A percentile compares a stretch with the other conserved stretches of the same genome.
Evolutionary conservation across 495 filamentous ascomycete genomes (phyloP).

Genomic region (Chaetomium tenue): DNA sequence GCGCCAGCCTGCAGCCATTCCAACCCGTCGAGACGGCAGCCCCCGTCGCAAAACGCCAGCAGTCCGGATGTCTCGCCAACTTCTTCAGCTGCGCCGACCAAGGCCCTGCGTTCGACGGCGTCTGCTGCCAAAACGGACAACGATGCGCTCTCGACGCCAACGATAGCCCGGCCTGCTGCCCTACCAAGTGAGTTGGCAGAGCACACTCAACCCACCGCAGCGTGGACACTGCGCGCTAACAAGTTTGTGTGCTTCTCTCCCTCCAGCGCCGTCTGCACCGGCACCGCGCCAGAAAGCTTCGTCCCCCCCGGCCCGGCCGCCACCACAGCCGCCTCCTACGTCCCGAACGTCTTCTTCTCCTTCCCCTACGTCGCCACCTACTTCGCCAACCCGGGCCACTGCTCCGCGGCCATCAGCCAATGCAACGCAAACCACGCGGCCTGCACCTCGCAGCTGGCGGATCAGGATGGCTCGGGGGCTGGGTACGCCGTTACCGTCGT

Average conservation of each 20-base stretch:
- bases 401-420: slow-evolving; percentile 62
- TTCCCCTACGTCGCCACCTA: slow-evolving; percentile 67
- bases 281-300: slow-evolving; percentile 47
- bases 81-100: slow-evolving; percentile 46
- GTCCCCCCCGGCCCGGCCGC: slow-evolving; percentile 44
- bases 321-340: slow-evolving; percentile 43
- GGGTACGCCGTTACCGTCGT: slow-evolving; percentile 63
- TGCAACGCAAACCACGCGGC: slow-evolving; percentile 63
- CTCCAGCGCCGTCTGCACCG: slow-evolving; percentile 47
- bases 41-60: slow-evolving; percentile 30
- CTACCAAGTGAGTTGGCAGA: slow-evolving; percentile 39
- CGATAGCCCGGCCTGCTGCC: slow-evolving; percentile 48
- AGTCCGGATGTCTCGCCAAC: slow-evolving; percentile 36
- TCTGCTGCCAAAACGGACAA: slow-evolving; percentile 49
- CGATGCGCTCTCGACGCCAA: slow-evolving; percentile 43
- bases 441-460: slow-evolving; percentile 60
- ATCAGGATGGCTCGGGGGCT: slow-evolving; percentile 47
- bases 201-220: not conserved
- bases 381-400: slow-evolving; percentile 61
- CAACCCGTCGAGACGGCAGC: slow-evolving; percentile 34
- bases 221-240: not conserved
- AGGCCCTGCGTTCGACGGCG: slow-evolving; percentile 40
- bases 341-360: slow-evolving; percentile 59
- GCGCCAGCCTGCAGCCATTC: slow-evolving; percentile 32
- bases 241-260: not conserved